Percentiles rank a stretch among this genome's conserved stretches.
These are phyloP conservation scores for Colletotrichum sp. DNA, from an alignment of 2,329 filamentous ascomycete genomes.

Conservation along the genomic window DNA sequence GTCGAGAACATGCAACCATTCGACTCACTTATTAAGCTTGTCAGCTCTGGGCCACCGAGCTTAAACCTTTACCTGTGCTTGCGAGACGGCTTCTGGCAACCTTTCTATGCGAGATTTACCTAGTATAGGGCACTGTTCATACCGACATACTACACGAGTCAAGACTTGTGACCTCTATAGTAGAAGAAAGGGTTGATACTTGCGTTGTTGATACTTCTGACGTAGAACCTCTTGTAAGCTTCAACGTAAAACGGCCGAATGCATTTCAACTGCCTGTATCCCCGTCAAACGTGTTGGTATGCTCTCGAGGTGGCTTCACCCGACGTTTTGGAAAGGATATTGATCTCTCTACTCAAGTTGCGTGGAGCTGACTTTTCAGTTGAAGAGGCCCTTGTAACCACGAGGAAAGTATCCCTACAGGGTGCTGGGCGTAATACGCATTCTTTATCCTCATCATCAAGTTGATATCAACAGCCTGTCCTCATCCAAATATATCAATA, in stretches of 20 bases:
- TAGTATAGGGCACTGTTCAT: not conserved
- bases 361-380: not conserved
- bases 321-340: not conserved
- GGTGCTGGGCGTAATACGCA: not conserved
- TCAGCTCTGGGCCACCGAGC: not conserved
- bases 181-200: not conserved
- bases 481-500: not conserved
- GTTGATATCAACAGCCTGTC: not conserved
- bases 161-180: not conserved
- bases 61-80: not conserved
- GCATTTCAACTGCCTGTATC: not conserved
- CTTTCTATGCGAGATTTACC: not conserved
- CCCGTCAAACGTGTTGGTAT: not conserved
- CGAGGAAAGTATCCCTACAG: not conserved
- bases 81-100: not conserved
- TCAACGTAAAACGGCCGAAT: not conserved
- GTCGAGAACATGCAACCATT: not conserved
- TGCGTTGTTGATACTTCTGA: not conserved
- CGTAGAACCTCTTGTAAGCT: not conserved
- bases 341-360: not conserved
- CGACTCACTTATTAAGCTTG: not conserved
- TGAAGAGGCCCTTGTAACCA: not conserved
- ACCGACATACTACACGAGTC: not conserved
- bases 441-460: not conserved
- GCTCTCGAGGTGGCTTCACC: not conserved